phyloP scores from a whole-genome alignment of 495 filamentous ascomycete genomes.

The Xylaria nigripes region DNA sequence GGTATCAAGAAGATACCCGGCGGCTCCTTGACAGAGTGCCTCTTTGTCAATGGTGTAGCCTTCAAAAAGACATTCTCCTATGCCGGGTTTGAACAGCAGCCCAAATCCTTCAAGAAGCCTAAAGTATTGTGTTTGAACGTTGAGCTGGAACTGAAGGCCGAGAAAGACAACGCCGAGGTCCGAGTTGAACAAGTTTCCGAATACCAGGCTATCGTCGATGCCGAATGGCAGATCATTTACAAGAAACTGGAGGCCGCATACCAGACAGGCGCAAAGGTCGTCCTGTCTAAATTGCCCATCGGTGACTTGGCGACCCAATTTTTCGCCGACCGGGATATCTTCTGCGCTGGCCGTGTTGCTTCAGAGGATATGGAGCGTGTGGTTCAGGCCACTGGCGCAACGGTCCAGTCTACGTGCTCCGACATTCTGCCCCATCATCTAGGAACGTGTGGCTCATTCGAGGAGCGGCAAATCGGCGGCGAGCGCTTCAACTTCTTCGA shows the following conservation, averaged over 20 bases:
- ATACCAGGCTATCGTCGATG: conserved; percentile 98
- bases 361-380: conserved; percentile 95
- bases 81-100: conserved; percentile 97
- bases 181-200: conserved; percentile 97
- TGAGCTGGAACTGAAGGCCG: conserved; percentile 92
- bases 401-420: conserved; percentile 90
- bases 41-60: conserved; percentile 95
- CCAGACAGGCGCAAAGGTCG: conserved; percentile 91
- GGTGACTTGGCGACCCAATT: conserved; percentile 96
- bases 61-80: conserved; percentile 99
- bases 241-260: conserved; percentile 93
- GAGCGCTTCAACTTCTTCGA: conserved; percentile 98
- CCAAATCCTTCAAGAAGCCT: conserved; percentile 86
- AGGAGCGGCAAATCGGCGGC: conserved; percentile 93
- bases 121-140: conserved; percentile 96
- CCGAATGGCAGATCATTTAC: conserved; percentile 99
- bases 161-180: conserved; percentile 98
- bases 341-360: conserved; percentile 92
- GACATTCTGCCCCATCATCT: conserved; percentile 87
- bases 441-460: conserved; percentile 82
- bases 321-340: conserved; percentile 96
- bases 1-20: conserved; percentile 97
- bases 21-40: conserved; percentile 90
- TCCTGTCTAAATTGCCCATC: conserved; percentile 94
- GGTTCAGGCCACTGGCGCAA: conserved; percentile 85